Base-by-base conservation (phyloP, 2,329 filamentous ascomycete genomes). In the Aspergillus fumigatus region DNA sequence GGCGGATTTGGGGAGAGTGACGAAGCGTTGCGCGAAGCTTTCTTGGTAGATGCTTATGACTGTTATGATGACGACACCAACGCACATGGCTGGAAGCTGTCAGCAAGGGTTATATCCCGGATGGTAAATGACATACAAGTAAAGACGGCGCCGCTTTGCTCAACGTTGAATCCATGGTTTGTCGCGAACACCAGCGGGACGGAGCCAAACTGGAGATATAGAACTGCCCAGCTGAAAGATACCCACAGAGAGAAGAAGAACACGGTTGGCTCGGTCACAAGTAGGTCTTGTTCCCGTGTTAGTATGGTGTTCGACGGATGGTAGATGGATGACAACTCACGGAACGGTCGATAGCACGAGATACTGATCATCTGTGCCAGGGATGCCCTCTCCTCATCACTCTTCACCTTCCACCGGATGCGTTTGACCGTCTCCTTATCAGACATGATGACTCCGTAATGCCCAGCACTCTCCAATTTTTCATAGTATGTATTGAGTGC, bases 191-290 rank as follows among this genome's bases (percentile, higher is more conserved):
- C 86, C 3, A 94, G 81, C 0, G 92, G 90, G 4, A 96, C 84
- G 1, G 90, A 88, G 14, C 85, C 84, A 64, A 96, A 93, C 11
- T 88, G 90, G 19, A 96, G 78, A 71, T 96, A 97, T 0, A 97
- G 82, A 0, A 96, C 83, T 0, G 88, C 91, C 92, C 92, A 97
- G 21, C 87, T 87, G 71, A 97, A 97, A 0, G 90, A 82, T 0
- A 92, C 88, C 92, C 92, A 97, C 0, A 96, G 79, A 0, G 88
- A 91, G 77, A 97, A 97, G 77, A 85, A 83, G 10, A 80, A 79
- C 1, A 87, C 81, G 40, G 88, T 86, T 2, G 85, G 85, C 62
- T 88, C 86, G 1, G 80, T 79, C 43, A 85, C 65, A 7, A 88
- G 75, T 77, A 89, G 70, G 51, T 78, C 76, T 77, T 17, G 11